Base-by-base conservation (phyloP, 1,139 yeast species). In the Saccharomyces hybrid region DNA sequence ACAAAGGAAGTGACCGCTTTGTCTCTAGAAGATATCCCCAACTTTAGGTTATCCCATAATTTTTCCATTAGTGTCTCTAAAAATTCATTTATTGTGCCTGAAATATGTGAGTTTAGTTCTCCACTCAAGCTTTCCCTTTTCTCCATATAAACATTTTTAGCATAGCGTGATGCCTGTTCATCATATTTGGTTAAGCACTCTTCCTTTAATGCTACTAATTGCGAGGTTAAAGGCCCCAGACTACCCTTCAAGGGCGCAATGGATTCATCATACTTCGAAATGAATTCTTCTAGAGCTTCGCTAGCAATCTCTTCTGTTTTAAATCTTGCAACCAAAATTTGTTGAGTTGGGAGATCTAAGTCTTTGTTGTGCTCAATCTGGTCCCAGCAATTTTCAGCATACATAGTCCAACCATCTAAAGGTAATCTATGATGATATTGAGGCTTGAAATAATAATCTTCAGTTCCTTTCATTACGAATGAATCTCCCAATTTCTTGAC, bases 281-380 rank as follows among this genome's bases (percentile, higher is more conserved):
- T 50, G 49, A 70, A 70, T 2, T 56, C 54, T 1, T 60, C 65
- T 26, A 69, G 56, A 0, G 70, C 61, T 49, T 69, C 74, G 53
- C 66, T 65, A 11, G 72, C 79, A 52, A 95, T 87, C 69, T 93
- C 99, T 64, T 91, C 96, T 70, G 99, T 93, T 66, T 96, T 83
- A 73, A 89, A 93, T 62, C 93, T 83, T 3, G 99, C 96, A 19
- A 93, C 98, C 57, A 93, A 75, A 48, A 89, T 88, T 69, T 93
- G 99, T 69, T 93, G 99, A 0, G 98, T 91, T 27, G 99, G 99
- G 62, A 93, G 78, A 71, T 93, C 99, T 62, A 93, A 79, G 68
- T 93, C 99, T 71, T 89, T 91, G 72, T 93, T 93, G 57, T 80
- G 78, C 70, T 90, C 96, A 64, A 93, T 93, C 70, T 90, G 97